A percentile compares a stretch with the other conserved stretches of the same genome.
Conservation (phyloP, 306 rosid species). For the Oemleria cerasiformis region DNA sequence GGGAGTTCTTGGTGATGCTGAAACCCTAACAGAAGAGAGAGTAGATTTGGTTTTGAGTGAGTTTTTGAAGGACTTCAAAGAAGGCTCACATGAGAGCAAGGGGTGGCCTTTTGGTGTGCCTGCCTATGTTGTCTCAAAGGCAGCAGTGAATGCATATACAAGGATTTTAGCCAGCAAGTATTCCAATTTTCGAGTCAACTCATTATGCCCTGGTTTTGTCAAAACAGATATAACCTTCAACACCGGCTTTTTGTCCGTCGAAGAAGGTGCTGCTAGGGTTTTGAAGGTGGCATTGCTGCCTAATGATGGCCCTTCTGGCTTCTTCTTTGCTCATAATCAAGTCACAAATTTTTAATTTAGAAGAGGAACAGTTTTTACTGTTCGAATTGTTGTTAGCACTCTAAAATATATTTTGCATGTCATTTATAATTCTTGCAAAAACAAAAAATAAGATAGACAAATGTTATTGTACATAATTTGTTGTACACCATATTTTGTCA, state of each 20-base stretch:
- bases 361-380: not conserved
- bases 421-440: no score
- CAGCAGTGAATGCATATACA: constrained; percentile 43
- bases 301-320: constrained; percentile 44
- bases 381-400: no score
- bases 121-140: constrained; percentile 44
- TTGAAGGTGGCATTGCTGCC: constrained; percentile 49
- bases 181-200: constrained; percentile 34
- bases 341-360: constrained; percentile 19
- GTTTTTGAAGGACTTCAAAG: constrained; percentile 38
- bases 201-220: constrained; percentile 45
- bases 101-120: constrained; percentile 35
- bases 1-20: constrained; percentile 35
- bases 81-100: constrained; percentile 37
- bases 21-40: constrained; percentile 45
- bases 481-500: no score
- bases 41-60: constrained; percentile 38
- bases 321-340: constrained; percentile 27
- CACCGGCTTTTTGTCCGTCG: constrained; percentile 31
- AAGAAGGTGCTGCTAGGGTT: constrained; percentile 48
- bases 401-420: no score
- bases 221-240: constrained; percentile 39
- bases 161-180: constrained; percentile 44
- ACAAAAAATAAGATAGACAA: no score
- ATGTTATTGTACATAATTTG: no score